phyloP scores from a whole-genome alignment of 306 rosid species.

The Ammopiptanthus mongolicus region DNA sequence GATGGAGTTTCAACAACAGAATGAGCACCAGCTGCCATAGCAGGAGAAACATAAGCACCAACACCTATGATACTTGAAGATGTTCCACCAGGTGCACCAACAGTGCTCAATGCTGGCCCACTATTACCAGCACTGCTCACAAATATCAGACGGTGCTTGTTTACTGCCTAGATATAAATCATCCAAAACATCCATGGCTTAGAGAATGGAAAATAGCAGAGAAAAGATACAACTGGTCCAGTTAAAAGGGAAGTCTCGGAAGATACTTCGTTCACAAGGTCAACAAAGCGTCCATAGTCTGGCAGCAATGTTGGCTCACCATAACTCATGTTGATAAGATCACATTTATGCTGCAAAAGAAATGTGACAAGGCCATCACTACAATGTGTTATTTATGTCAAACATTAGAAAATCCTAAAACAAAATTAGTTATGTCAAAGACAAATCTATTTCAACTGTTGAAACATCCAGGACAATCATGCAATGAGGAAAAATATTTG shows the following conservation, averaged over 20 bases:
- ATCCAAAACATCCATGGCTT: constrained; percentile 23
- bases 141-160: constrained; percentile 75
- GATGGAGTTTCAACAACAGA: constrained; percentile 79
- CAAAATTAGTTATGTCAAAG: background rate
- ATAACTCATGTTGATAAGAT: constrained; percentile 96
- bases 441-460: constrained; percentile 11
- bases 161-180: constrained; percentile 62
- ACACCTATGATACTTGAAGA: constrained; percentile 88
- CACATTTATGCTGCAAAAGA: constrained; percentile 87
- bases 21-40: constrained; percentile 98
- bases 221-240: constrained; percentile 11
- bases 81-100: constrained; percentile 99
- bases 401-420: constrained; percentile 14
- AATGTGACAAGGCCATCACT: constrained; percentile 14
- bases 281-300: constrained; percentile 97
- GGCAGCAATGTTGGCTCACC: constrained; percentile 89
- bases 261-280: constrained; percentile 86
- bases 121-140: constrained; percentile 98
- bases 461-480: constrained; percentile 1
- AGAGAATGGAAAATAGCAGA: constrained; percentile 30
- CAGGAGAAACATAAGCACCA: constrained; percentile 96
- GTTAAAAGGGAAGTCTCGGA: constrained; percentile 25
- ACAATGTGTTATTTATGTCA: constrained; percentile 15
- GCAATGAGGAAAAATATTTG: constrained; percentile 11
- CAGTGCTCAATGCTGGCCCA: constrained; percentile 98